Percentiles rank a stretch among this genome's conserved stretches.
These are phyloP conservation scores for Dalbergia cochinchinensis DNA, from an alignment of 306 rosid genomes.

Conservation along the genomic window DNA sequence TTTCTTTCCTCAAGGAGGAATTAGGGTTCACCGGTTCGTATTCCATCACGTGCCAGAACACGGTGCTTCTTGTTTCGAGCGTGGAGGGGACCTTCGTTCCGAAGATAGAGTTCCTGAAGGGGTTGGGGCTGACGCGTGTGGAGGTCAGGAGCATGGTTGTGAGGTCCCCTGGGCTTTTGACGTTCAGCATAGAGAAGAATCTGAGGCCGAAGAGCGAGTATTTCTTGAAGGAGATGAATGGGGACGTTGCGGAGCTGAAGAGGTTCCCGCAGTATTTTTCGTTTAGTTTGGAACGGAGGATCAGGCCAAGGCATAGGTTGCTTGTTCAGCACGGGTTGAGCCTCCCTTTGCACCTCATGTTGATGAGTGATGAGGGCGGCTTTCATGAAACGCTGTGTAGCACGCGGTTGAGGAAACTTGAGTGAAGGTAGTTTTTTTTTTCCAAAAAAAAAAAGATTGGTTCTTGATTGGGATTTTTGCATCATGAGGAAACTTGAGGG, in stretches of 20 bases:
- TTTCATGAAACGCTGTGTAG: constrained; percentile 62
- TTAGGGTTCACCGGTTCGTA: constrained; percentile 50
- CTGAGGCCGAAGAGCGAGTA: constrained; percentile 65
- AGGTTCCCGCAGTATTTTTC: constrained; percentile 82
- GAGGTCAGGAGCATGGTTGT: constrained; percentile 71
- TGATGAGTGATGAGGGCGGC: constrained; percentile 72
- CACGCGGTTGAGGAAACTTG: constrained; percentile 50
- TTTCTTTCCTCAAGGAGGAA: constrained; percentile 38
- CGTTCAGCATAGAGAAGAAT: constrained; percentile 60
- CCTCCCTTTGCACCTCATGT: constrained; percentile 67
- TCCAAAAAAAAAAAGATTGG: neutral
- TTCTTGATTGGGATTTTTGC: neutral
- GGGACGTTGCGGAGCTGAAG: constrained; percentile 65
- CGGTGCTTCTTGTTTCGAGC: constrained; percentile 51
- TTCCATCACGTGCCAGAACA: constrained; percentile 50
- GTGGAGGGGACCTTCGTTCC: constrained; percentile 52
- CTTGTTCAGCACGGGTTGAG: constrained; percentile 57
- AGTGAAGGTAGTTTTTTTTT: constrained; percentile 25
- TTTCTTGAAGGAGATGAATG: constrained; percentile 73
- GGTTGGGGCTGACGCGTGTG: constrained; percentile 51
- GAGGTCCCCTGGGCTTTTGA: constrained; percentile 83
- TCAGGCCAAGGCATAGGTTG: constrained; percentile 63
- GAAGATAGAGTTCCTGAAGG: constrained; percentile 51
- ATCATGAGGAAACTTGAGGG: neutral
- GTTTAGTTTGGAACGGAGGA: constrained; percentile 83